These are phyloP conservation scores for Microbotryum intermedium DNA, from an alignment of 1,284 basidiomycete species.

Conservation along the genomic window DNA sequence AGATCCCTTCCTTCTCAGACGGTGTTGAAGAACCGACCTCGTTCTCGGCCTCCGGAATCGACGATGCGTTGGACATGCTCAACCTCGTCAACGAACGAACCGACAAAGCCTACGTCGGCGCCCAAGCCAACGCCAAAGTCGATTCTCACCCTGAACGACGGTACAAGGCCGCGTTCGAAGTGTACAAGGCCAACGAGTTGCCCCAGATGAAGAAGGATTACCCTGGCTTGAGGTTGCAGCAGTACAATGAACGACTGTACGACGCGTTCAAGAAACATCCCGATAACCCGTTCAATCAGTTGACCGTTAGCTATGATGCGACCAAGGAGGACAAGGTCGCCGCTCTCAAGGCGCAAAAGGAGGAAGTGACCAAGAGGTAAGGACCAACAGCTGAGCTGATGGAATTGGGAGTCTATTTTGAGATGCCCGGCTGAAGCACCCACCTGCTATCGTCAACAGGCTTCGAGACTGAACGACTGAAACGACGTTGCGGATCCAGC, in stretches of 20 bases:
- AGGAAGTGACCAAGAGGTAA: slow-evolving; percentile 34
- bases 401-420: too few species aligned
- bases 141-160: slow-evolving; percentile 92
- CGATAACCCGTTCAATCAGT: slow-evolving; percentile 35
- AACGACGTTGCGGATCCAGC: too few species aligned
- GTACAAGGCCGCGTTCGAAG: slow-evolving; percentile 88
- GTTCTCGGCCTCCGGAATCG: slow-evolving; percentile 75
- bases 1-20: slow-evolving; percentile 15
- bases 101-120: slow-evolving; percentile 71
- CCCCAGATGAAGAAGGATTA: slow-evolving; percentile 63
- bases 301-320: slow-evolving; percentile 55
- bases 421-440: too few species aligned
- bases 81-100: slow-evolving; percentile 81
- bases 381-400: neutral
- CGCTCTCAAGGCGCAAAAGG: slow-evolving; percentile 50
- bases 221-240: slow-evolving; percentile 53
- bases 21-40: slow-evolving; percentile 46
- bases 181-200: slow-evolving; percentile 80
- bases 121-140: slow-evolving; percentile 64
- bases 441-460: too few species aligned
- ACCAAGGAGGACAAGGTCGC: slow-evolving; percentile 69
- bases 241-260: slow-evolving; percentile 83
- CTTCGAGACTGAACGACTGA: too few species aligned
- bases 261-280: slow-evolving; percentile 33
- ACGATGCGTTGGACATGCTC: slow-evolving; percentile 83